Percentiles rank a stretch among this genome's conserved stretches.
Evolutionary conservation across 176 grass and related monocot species (phyloP).

Genomic region (Areca catechu): DNA sequence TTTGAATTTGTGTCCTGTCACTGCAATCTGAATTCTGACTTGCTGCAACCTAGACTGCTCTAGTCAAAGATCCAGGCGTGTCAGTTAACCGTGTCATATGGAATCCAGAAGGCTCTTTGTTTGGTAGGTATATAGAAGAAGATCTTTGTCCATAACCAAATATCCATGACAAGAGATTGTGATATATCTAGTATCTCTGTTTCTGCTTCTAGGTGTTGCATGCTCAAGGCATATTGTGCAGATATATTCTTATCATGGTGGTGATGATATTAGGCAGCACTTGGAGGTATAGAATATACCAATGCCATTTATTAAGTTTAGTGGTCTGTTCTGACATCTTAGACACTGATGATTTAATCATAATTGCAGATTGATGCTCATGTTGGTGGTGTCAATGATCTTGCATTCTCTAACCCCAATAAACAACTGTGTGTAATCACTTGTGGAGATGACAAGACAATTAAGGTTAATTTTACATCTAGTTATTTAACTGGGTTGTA

Average conservation of each 20-base stretch:
- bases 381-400: conserved; percentile 93
- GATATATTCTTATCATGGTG: conserved; percentile 84
- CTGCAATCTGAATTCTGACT: neutral
- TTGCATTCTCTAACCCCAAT: conserved; percentile 92
- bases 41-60: conserved; percentile 40
- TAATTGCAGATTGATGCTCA: conserved; percentile 84
- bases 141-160: neutral
- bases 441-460: conserved; percentile 96
- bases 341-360: conserved; percentile 21
- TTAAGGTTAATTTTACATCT: conserved; percentile 45
- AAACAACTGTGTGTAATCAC: conserved; percentile 95
- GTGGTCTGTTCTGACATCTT: conserved; percentile 10
- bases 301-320: conserved; percentile 1
- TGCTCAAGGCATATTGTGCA: conserved; percentile 97
- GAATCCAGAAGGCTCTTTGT: conserved; percentile 87
- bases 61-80: conserved; percentile 83
- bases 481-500: neutral
- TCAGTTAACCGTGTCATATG: conserved; percentile 94
- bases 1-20: too few species aligned
- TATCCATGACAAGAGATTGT: too few species aligned
- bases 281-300: conserved; percentile 55
- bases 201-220: conserved; percentile 56
- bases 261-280: conserved; percentile 86
- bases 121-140: conserved; percentile 47
- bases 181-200: too few species aligned